Evolutionary conservation across 2,329 filamentous ascomycete species (phyloP), one percentile per base, ranked within the genome.

Genomic region (Exophiala lecanii-corni): DNA sequence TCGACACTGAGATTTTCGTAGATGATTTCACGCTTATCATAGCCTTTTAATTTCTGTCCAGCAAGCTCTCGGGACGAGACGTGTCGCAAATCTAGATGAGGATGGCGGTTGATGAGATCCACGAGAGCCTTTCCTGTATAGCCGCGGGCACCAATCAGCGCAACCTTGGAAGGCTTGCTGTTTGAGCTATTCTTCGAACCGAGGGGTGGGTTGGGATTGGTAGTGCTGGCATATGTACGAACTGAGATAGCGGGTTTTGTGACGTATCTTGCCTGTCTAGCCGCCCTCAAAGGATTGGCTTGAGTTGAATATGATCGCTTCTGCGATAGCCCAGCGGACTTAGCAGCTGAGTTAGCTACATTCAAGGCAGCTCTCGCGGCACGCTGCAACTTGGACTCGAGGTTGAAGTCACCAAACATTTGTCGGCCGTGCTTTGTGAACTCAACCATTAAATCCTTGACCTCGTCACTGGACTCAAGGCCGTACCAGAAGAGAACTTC

Each of bases 401-500:
- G 76, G 68, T 92, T 94, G 55, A 87, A 82, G 62, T 94, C 85
- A 43, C 87, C 87, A 47, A 95, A 82, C 83, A 94, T 94, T 51
- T 86, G 78, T 47, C 86, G 78, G 40, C 89, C 88, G 59, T 94
- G 78, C 58, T 84, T 74, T 46, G 83, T 79, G 66, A 96, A 96
- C 59, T 94, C 86, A 55, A 82, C 79, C 70, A 95, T 89, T 54
- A 95, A 74, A 53, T 86, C 77, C 56, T 83, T 81, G 16, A 96
- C 84, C 63, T 94, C 86, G 39, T 87, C 81, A 21, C 83, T 81
- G 41, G 81, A 82, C 54, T 92, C 85, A 45, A 92, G 80, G 39
- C 89, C 89, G 64, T 94, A 95, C 86, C 91, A 97, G 74, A 97
- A 97, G 60, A 97, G 82, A 28, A 96, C 87, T 60, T 89, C 87